These are phyloP conservation scores for Alternaria infectoria DNA, from an alignment of 2,329 filamentous ascomycete species.

Conservation along the genomic window DNA sequence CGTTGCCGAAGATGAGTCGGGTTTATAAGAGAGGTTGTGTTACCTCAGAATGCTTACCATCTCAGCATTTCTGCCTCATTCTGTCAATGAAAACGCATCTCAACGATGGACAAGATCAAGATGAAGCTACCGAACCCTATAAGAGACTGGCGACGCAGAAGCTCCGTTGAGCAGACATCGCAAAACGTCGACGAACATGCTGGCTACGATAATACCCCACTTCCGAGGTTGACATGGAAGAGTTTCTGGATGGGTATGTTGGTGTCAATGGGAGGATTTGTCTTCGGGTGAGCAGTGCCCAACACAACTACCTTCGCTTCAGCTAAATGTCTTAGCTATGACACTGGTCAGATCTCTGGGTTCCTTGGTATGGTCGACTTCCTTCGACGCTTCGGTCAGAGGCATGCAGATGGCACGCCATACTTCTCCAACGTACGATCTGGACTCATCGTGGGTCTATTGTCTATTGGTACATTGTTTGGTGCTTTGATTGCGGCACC, in stretches of 20 bases:
- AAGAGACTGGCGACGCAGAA: constrained; percentile 19
- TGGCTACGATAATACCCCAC: constrained; percentile 30
- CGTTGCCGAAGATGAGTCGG: not conserved
- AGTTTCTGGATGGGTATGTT: constrained; percentile 35
- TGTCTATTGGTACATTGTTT: constrained; percentile 77
- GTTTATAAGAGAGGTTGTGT: not conserved
- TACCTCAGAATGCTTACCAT: not conserved
- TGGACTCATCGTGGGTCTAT: constrained; percentile 42
- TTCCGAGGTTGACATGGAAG: constrained; percentile 28
- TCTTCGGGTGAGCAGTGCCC: constrained; percentile 1
- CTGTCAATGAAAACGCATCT: not conserved
- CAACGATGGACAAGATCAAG: constrained; percentile 5
- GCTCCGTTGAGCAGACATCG: constrained; percentile 20
- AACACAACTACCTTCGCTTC: not conserved
- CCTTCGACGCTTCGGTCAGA: constrained; percentile 28
- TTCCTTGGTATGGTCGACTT: constrained; percentile 43
- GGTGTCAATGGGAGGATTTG: constrained; percentile 36
- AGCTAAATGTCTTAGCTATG: constrained; percentile 16
- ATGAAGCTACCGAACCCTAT: constrained; percentile 26
- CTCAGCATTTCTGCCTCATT: not conserved
- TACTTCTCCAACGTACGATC: constrained; percentile 39
- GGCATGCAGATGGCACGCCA: constrained; percentile 16
- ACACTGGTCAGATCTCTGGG: constrained; percentile 39
- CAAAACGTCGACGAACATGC: constrained; percentile 25
- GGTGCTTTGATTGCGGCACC: constrained; percentile 66